Conservation (phyloP, 305 asterid species). For the Striga hermonthica region DNA sequence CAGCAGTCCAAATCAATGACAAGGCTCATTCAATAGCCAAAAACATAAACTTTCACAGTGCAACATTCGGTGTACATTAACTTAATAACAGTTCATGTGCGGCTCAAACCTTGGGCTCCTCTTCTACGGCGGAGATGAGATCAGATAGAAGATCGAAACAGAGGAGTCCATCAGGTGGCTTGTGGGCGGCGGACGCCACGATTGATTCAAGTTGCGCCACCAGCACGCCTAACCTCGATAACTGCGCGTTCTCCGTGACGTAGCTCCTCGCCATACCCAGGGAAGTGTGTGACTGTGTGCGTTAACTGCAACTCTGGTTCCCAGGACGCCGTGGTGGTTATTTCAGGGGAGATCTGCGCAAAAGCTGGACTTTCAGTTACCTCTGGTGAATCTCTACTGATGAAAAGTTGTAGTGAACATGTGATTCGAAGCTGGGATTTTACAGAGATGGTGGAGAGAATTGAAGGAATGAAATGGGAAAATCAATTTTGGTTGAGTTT, state of each 20-base stretch:
- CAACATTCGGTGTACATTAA: constrained; percentile 20
- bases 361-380: too few relatives aligned
- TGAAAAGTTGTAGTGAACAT: too few relatives aligned
- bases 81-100: constrained; percentile 1
- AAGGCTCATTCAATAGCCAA: constrained; percentile 14
- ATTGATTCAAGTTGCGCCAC: constrained; percentile 98
- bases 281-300: constrained; percentile 17
- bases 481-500: too few relatives aligned
- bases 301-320: constrained; percentile 20
- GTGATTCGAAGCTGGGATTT: too few relatives aligned
- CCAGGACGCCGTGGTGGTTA: constrained; percentile 18
- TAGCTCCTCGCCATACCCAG: constrained; percentile 57
- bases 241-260: constrained; percentile 48
- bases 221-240: constrained; percentile 86
- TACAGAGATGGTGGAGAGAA: too few relatives aligned
- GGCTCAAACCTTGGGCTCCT: constrained; percentile 70
- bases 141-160: constrained; percentile 96
- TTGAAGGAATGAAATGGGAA: too few relatives aligned
- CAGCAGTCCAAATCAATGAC: constrained; percentile 24
- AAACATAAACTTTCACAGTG: constrained; percentile 2
- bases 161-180: constrained; percentile 84
- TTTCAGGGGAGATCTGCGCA: constrained; percentile 29
- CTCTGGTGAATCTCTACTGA: background rate
- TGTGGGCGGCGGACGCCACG: constrained; percentile 87
- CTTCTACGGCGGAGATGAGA: constrained; percentile 81